phyloP scores from a whole-genome alignment of 73 alveolate genomes.

The Stentor roeselii region DNA sequence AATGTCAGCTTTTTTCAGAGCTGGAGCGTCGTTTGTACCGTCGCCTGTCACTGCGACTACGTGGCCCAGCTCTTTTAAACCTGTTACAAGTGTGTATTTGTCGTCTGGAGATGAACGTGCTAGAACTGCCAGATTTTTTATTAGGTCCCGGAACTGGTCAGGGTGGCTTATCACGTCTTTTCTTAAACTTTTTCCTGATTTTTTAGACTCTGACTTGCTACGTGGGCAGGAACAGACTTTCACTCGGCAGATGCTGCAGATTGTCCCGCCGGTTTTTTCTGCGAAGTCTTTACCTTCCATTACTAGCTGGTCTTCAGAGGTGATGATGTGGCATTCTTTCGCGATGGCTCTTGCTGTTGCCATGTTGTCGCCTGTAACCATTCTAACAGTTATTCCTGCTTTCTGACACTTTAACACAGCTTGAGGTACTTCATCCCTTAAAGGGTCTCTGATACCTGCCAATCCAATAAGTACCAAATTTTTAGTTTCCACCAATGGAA shows the following conservation, averaged over 20 bases:
- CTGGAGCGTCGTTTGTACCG: slow-evolving; percentile 99
- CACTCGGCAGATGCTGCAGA: slow-evolving; percentile 48
- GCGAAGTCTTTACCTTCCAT: slow-evolving; percentile 66
- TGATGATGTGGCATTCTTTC: not conserved
- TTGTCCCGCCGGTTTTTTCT: slow-evolving; percentile 62
- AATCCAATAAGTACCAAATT: slow-evolving; percentile 72
- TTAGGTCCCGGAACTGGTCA: slow-evolving; percentile 44
- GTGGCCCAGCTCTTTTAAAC: slow-evolving; percentile 87
- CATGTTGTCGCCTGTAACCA: slow-evolving; percentile 88
- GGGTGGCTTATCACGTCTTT: slow-evolving; percentile 52
- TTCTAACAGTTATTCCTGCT: slow-evolving; percentile 91
- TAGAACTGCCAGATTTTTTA: slow-evolving; percentile 68
- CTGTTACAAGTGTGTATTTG: slow-evolving; percentile 89
- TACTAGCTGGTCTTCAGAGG: slow-evolving; percentile 28
- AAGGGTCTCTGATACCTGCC: slow-evolving; percentile 91
- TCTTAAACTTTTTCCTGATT: not conserved
- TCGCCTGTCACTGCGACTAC: slow-evolving; percentile 99
- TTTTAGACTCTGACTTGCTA: not conserved
- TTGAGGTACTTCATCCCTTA: slow-evolving; percentile 85
- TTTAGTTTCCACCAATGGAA: slow-evolving; percentile 42
- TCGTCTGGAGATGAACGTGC: slow-evolving; percentile 98
- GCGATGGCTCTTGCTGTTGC: slow-evolving; percentile 27
- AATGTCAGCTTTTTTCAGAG: slow-evolving; percentile 91
- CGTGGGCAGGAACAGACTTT: slow-evolving; percentile 20
- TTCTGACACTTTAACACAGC: slow-evolving; percentile 77